A percentile compares a stretch with the other conserved stretches of the same genome.
Evolutionary conservation across 352 stramenopile genomes (phyloP).

Genomic region (Phytopythium boreale): DNA sequence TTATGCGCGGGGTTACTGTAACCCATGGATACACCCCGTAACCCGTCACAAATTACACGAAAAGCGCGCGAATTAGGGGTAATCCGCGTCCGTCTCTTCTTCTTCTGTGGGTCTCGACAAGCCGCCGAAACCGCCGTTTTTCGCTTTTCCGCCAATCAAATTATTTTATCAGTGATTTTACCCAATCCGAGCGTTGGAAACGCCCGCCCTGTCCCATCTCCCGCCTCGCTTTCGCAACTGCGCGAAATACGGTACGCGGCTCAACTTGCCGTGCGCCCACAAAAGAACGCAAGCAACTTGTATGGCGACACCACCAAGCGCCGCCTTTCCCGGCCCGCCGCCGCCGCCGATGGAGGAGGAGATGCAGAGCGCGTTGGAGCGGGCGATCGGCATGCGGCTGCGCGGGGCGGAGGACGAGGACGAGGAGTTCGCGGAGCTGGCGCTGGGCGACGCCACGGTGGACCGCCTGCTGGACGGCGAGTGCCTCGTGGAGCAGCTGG

Average conservation of each 20-base stretch:
- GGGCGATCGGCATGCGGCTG: background rate
- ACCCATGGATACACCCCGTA: too few species aligned
- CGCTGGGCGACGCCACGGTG: constrained; percentile 25
- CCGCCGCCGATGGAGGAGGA: background rate
- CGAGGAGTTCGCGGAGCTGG: constrained; percentile 35
- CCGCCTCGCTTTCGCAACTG: background rate
- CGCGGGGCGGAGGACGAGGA: constrained; percentile 10
- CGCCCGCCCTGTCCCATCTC: background rate
- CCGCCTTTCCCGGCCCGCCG: background rate
- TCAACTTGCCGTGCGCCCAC: background rate
- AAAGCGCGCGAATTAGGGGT: too few species aligned
- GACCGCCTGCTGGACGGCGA: constrained; percentile 42
- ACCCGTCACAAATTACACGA: too few species aligned
- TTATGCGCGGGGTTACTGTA: too few species aligned
- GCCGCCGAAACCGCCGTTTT: background rate
- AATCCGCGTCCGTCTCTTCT: background rate
- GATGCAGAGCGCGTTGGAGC: background rate
- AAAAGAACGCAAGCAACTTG: background rate
- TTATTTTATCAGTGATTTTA: background rate
- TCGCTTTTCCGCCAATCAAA: background rate
- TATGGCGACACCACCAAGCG: too few species aligned
- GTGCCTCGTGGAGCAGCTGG: constrained; percentile 42
- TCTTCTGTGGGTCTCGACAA: background rate
- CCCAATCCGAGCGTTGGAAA: background rate
- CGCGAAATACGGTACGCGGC: background rate